Base-by-base conservation (phyloP, 495 filamentous ascomycete species). In the Glutinoglossum americanum region DNA sequence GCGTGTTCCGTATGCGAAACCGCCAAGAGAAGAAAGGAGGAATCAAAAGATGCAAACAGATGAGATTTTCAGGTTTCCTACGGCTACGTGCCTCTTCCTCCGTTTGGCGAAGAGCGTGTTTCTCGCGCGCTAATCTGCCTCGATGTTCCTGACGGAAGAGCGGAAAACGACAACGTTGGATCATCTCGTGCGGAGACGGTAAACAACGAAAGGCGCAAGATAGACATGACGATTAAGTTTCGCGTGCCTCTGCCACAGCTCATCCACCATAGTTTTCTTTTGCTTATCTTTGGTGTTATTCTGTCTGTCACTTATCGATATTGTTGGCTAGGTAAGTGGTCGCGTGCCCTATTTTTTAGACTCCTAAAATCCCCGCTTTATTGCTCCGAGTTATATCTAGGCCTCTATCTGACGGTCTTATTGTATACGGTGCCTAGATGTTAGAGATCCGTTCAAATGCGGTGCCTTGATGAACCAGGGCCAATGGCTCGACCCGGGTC, bases 371-470 rank as follows among this genome's bases (percentile, higher is more conserved):
- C 25, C n/a, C 25, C 23, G 5, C 11, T 27, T 13, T 28, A 10
- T 7, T 53, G 11, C 27, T 47, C 28, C n/a, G 33, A 17, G 10
- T 19, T 39, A 15, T 23, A 13, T 55, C 10, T 19, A 45, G 32
- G 19, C 45, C 51, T 59, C 25, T 57, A 28, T 49, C 37, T 30
- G 53, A 30, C 44, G n/a, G 4, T n/a, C 28, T 49, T 10, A 25
- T 30, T 39, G 23, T 27, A n/a, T n/a, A n/a, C 23, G 39, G 30
- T 3, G 0, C 56, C 15, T 53, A 76, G 75, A 77, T 65, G 58
- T 67, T 5, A 54, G 61, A 28, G 79, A 82, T 64, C 75, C 73
- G 4, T 71, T 71, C 62, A 77, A 75, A 65, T 82, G 79, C 62
- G 63, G 62, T 27, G 73, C 78, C 32, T 68, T 80, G 56, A 62